Conservation (phyloP, 2,329 filamentous ascomycete genomes). For the Xylariomycetidae sp. region DNA sequence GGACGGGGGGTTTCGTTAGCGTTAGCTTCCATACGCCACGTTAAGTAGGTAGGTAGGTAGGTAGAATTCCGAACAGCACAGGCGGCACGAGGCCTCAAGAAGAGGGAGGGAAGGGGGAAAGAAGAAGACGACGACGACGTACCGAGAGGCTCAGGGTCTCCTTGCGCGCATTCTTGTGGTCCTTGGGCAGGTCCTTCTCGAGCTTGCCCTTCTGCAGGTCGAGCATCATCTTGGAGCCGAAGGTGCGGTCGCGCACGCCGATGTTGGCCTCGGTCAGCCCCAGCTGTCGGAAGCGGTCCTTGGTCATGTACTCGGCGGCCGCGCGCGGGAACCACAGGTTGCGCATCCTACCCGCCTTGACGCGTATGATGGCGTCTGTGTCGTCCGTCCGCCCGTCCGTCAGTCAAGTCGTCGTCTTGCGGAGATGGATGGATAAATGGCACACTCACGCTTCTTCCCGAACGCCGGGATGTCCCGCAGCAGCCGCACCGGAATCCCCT, state of each 20-base stretch:
- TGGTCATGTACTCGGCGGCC: constrained; percentile 29
- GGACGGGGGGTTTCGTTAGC: constrained; percentile 10
- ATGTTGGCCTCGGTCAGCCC: constrained; percentile 26
- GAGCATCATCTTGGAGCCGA: constrained; percentile 17
- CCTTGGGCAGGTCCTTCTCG: too few relatives aligned
- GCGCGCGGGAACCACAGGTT: constrained; percentile 28
- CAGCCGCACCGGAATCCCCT: constrained; percentile 38
- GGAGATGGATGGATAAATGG: neutral
- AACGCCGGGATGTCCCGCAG: constrained; percentile 34
- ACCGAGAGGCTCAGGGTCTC: constrained; percentile 20
- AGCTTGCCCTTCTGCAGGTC: too few relatives aligned
- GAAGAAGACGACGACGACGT: constrained; percentile 5
- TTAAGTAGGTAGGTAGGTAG: neutral
- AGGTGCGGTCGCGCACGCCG: constrained; percentile 28
- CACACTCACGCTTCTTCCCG: constrained; percentile 30
- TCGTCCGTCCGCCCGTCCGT: neutral
- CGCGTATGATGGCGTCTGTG: constrained; percentile 29
- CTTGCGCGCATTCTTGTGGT: constrained; percentile 20
- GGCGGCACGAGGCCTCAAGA: too few relatives aligned
- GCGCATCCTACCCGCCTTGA: constrained; percentile 29
- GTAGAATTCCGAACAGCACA: too few relatives aligned
- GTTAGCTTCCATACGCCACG: neutral
- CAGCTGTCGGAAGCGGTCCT: constrained; percentile 24
- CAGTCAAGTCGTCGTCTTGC: neutral
- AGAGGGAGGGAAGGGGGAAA: neutral